Evolutionary conservation across 2,329 filamentous ascomycete species (phyloP).

Genomic region (Colletotrichum limetticola): DNA sequence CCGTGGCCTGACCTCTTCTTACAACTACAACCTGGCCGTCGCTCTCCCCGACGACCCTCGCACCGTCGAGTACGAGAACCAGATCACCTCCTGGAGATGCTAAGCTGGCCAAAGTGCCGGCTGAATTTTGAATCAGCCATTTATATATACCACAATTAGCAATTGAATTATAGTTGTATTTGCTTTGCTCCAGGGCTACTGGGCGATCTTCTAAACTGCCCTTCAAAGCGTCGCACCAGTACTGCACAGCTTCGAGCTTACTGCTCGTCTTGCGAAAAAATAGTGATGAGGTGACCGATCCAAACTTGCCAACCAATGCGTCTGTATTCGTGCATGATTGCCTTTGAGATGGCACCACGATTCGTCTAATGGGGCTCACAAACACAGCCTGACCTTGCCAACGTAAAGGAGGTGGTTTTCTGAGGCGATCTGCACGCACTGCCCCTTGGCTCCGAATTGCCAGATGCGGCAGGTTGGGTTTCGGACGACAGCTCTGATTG

Average conservation of each 20-base stretch:
- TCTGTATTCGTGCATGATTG: neutral
- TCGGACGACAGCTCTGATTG: neutral
- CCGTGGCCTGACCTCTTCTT: conserved; percentile 21
- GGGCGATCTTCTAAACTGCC: neutral
- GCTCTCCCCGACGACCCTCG: conserved; percentile 21
- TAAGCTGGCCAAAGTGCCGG: neutral
- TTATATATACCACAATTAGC: neutral
- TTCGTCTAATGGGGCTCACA: neutral
- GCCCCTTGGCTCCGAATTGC: neutral
- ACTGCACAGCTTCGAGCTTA: neutral
- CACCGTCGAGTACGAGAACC: conserved; percentile 21
- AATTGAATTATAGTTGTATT: too few species aligned
- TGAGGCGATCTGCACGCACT: neutral
- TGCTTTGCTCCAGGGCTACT: too few species aligned
- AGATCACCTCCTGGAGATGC: conserved; percentile 32
- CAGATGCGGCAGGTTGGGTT: neutral
- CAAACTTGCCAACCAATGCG: neutral
- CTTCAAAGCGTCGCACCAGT: neutral
- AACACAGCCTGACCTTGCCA: neutral
- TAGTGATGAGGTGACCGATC: neutral
- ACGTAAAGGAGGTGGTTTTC: neutral
- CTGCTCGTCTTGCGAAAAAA: neutral
- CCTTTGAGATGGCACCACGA: neutral
- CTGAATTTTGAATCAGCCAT: neutral
- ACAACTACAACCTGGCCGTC: conserved; percentile 27